Evolutionary conservation across 179 eudicot genomes (phyloP).

Genomic region (Drosera spatulata): DNA sequence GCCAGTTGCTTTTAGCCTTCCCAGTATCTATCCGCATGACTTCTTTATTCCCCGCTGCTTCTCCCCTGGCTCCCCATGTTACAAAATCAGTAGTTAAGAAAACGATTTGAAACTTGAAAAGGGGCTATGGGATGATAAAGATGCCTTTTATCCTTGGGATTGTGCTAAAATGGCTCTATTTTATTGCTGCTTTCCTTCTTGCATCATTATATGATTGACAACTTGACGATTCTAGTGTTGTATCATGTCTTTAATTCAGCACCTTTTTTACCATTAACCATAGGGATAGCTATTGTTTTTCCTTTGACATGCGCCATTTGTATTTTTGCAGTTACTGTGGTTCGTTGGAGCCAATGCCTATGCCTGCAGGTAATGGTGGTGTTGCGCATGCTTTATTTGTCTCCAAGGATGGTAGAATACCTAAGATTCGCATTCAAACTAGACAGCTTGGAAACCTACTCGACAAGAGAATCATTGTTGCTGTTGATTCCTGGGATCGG

Average conservation of each 20-base stretch:
- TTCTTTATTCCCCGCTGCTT: too few relatives aligned
- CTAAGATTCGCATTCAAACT: conserved; percentile 94
- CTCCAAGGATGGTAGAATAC: conserved; percentile 91
- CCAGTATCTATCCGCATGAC: too few relatives aligned
- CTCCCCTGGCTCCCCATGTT: too few relatives aligned
- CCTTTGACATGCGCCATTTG: not conserved
- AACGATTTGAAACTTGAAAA: too few relatives aligned
- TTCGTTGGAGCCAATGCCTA: conserved; percentile 91
- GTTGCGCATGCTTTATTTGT: conserved; percentile 86
- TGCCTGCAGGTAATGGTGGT: conserved; percentile 97
- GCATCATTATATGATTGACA: not conserved
- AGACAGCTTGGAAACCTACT: conserved; percentile 93
- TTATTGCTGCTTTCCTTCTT: not conserved
- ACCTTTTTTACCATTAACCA: not conserved
- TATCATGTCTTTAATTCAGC: not conserved
- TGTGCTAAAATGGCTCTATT: too few relatives aligned
- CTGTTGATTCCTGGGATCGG: conserved; percentile 97
- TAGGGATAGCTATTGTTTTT: not conserved
- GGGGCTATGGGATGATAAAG: too few relatives aligned
- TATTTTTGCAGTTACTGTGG: conserved; percentile 83
- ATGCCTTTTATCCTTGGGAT: too few relatives aligned
- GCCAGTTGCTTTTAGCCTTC: too few relatives aligned
- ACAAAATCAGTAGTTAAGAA: too few relatives aligned
- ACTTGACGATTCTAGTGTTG: not conserved
- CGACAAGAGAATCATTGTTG: conserved; percentile 88